Conservation (phyloP, 148 eudicot genomes). For the Rhododendron williamsianum region DNA sequence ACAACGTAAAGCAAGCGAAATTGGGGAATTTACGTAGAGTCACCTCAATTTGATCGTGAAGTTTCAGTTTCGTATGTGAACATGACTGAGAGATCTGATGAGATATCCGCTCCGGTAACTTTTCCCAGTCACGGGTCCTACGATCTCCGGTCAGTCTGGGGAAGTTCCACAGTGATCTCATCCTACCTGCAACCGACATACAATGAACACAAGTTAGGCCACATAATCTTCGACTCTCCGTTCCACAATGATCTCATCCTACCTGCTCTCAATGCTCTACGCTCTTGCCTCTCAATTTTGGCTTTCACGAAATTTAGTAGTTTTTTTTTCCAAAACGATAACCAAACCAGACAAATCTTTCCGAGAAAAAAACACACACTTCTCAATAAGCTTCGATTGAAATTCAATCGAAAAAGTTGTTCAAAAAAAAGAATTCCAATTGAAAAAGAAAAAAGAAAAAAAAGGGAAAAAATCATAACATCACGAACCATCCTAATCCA, state of each 20-base stretch:
- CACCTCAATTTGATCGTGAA: conserved; percentile 65
- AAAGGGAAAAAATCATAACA: too few species aligned
- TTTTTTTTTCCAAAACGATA: too few species aligned
- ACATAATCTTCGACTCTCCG: background rate
- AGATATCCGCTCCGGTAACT: conserved; percentile 50
- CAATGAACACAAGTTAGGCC: background rate
- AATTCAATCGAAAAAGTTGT: too few species aligned
- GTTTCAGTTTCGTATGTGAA: conserved; percentile 77
- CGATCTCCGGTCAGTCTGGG: conserved; percentile 45
- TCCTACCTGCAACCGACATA: conserved; percentile 34
- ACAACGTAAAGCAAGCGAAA: background rate
- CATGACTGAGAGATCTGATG: conserved; percentile 75
- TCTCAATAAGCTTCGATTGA: too few species aligned
- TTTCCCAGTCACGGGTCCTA: conserved; percentile 30
- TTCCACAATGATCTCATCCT: background rate
- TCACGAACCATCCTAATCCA: too few species aligned
- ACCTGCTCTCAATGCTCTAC: background rate
- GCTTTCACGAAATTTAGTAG: too few species aligned
- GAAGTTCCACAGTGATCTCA: conserved; percentile 49
- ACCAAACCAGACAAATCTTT: too few species aligned
- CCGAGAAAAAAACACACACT: too few species aligned
- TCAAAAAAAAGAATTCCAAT: too few species aligned
- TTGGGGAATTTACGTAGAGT: background rate
- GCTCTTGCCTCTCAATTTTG: background rate
- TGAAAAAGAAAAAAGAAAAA: too few species aligned